Evolutionary conservation across 257 asterid genomes (phyloP).

Genomic region (Avicennia marina): DNA sequence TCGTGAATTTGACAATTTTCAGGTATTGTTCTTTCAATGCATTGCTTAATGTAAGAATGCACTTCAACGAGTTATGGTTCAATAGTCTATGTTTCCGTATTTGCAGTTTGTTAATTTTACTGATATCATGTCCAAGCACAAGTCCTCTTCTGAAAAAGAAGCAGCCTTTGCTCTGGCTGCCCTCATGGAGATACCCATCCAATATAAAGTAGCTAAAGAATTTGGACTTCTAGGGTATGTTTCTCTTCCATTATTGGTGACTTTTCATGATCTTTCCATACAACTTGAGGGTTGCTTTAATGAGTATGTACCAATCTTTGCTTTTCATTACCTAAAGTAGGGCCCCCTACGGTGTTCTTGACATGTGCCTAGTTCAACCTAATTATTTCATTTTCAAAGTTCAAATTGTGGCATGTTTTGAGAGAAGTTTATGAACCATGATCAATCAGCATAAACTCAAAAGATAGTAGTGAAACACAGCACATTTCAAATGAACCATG

Average conservation of each 20-base stretch:
- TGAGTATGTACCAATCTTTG: too few relatives aligned
- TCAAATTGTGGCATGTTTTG: too few relatives aligned
- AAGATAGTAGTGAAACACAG: too few relatives aligned
- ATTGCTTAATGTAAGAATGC: too few relatives aligned
- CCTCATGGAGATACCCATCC: conserved; percentile 81
- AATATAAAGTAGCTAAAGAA: conserved; percentile 64
- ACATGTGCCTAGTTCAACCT: too few relatives aligned
- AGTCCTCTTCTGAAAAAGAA: conserved; percentile 50
- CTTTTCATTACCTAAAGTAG: too few relatives aligned
- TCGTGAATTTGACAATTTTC: conserved; percentile 74
- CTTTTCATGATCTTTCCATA: conserved; percentile 3
- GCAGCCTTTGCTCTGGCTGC: conserved; percentile 88
- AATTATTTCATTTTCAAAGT: too few relatives aligned
- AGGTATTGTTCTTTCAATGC: conserved; percentile 31
- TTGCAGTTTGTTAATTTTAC: conserved; percentile 84
- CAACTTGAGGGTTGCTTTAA: too few relatives aligned
- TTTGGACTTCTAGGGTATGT: conserved; percentile 59
- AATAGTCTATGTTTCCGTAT: background rate
- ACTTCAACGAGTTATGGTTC: conserved; percentile 5
- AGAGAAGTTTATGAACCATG: too few relatives aligned
- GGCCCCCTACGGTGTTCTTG: too few relatives aligned
- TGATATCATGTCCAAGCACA: conserved; percentile 45
- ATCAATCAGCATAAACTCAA: too few relatives aligned
- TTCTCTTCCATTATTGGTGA: background rate
- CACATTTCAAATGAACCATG: background rate